phyloP scores from a whole-genome alignment of 129 eudicot species.

The Tagetes patula region DNA sequence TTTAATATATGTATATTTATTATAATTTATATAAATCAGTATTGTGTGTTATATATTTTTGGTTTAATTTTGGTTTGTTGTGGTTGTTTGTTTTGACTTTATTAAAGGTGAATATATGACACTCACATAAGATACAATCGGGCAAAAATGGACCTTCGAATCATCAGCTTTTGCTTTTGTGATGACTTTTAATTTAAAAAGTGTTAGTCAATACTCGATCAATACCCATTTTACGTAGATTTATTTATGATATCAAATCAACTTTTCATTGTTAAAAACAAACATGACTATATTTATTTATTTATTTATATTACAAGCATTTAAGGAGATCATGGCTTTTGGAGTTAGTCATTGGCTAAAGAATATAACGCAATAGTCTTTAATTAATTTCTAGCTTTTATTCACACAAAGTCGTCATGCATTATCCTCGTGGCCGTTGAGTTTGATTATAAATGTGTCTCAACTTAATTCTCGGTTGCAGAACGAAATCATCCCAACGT shows the following conservation, averaged over 20 bases:
- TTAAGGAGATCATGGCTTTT: background rate
- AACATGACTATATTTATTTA: no score
- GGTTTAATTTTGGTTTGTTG: slow-evolving; percentile 1
- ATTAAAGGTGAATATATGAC: background rate
- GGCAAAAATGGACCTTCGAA: slow-evolving; percentile 21
- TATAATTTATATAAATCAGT: background rate
- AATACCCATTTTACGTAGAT: background rate
- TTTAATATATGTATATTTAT: background rate
- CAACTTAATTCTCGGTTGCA: background rate
- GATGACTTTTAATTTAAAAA: background rate
- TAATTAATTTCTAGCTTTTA: background rate
- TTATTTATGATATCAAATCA: background rate
- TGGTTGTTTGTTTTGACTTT: slow-evolving; percentile 10
- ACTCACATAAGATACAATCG: background rate
- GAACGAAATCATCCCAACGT: no score
- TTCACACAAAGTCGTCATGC: background rate
- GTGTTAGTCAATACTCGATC: background rate
- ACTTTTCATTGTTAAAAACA: background rate
- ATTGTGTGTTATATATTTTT: background rate
- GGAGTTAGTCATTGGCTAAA: background rate
- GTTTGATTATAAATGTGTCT: background rate
- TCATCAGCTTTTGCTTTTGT: slow-evolving; percentile 2
- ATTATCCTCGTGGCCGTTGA: background rate
- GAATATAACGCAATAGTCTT: background rate
- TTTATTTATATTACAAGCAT: background rate